These are phyloP conservation scores for Fusarium udum DNA, from an alignment of 2,329 filamentous ascomycete species.

Conservation along the genomic window DNA sequence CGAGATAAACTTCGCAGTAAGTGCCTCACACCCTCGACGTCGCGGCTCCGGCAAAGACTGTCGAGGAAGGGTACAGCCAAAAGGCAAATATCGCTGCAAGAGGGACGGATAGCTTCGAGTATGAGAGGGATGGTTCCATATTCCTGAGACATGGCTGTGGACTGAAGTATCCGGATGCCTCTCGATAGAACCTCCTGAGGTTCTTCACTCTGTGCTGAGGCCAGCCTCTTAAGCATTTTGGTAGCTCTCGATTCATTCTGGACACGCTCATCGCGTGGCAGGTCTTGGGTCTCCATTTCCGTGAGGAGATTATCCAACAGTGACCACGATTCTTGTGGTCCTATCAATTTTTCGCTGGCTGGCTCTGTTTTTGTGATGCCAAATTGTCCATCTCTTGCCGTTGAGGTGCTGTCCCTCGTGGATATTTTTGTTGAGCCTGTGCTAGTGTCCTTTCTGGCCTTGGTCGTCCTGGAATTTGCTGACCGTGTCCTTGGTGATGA, in stretches of 20 bases:
- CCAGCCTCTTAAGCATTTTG: slow-evolving; percentile 29
- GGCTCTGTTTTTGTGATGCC: background rate
- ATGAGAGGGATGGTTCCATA: slow-evolving; percentile 31
- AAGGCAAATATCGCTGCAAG: slow-evolving; percentile 38
- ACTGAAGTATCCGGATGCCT: slow-evolving; percentile 41
- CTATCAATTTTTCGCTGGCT: background rate
- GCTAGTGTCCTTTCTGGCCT: background rate
- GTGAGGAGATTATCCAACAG: slow-evolving; percentile 21
- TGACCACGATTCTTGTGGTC: background rate
- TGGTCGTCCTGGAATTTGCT: background rate
- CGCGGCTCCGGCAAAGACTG: slow-evolving; percentile 15
- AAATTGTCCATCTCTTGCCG: background rate
- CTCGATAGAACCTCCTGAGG: slow-evolving; percentile 20
- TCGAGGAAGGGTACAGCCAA: slow-evolving; percentile 39
- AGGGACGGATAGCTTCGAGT: slow-evolving; percentile 34
- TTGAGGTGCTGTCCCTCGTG: background rate
- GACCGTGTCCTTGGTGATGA: background rate
- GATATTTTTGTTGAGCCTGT: background rate
- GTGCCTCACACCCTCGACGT: slow-evolving; percentile 26
- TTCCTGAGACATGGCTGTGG: slow-evolving; percentile 23
- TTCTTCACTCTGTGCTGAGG: slow-evolving; percentile 18
- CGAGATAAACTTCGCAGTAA: slow-evolving; percentile 27
- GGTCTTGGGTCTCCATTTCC: slow-evolving; percentile 14
- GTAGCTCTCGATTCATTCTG: slow-evolving; percentile 26
- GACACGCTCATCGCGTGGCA: background rate